phyloP scores from a whole-genome alignment of 2,329 filamentous ascomycete species.

The Furcasterigmium furcatum region DNA sequence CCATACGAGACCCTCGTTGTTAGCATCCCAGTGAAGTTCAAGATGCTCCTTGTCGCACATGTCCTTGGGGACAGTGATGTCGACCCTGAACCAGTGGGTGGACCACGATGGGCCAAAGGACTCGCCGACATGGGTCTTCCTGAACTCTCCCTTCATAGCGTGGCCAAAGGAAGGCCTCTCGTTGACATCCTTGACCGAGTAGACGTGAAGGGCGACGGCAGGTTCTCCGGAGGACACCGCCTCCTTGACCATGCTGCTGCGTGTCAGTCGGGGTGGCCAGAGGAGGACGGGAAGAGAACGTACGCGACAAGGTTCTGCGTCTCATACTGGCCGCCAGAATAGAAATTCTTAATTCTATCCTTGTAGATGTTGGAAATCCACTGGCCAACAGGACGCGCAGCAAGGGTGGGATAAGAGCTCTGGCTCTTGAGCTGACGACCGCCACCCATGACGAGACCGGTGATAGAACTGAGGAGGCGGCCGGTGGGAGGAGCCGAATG shows the following conservation, averaged over 20 bases:
- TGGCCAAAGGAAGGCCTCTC: slow-evolving; percentile 84
- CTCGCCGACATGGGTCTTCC: slow-evolving; percentile 69
- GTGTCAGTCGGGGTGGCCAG: slow-evolving; percentile 3
- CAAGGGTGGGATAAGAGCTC: slow-evolving; percentile 50
- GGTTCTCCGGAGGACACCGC: slow-evolving; percentile 63
- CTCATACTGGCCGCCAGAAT: slow-evolving; percentile 73
- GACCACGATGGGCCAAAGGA: slow-evolving; percentile 94
- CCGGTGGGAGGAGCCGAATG: slow-evolving; percentile 26
- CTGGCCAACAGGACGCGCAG: slow-evolving; percentile 62
- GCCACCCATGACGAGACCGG: slow-evolving; percentile 46
- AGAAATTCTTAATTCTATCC: slow-evolving; percentile 79
- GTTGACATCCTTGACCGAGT: slow-evolving; percentile 76
- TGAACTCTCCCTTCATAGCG: slow-evolving; percentile 72
- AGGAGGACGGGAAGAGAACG: slow-evolving; percentile 20
- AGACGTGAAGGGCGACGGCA: slow-evolving; percentile 65
- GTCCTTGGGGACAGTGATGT: slow-evolving; percentile 71
- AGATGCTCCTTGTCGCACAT: slow-evolving; percentile 74
- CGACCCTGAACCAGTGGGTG: slow-evolving; percentile 93
- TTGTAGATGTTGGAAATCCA: slow-evolving; percentile 83
- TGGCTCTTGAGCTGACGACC: slow-evolving; percentile 39
- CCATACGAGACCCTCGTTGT: slow-evolving; percentile 95
- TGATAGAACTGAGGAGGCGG: background rate
- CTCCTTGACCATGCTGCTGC: slow-evolving; percentile 66
- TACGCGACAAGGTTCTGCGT: slow-evolving; percentile 71
- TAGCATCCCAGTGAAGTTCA: slow-evolving; percentile 95